Base-by-base conservation (phyloP, 768 basidiomycete species). In the Hericium alpestre region DNA sequence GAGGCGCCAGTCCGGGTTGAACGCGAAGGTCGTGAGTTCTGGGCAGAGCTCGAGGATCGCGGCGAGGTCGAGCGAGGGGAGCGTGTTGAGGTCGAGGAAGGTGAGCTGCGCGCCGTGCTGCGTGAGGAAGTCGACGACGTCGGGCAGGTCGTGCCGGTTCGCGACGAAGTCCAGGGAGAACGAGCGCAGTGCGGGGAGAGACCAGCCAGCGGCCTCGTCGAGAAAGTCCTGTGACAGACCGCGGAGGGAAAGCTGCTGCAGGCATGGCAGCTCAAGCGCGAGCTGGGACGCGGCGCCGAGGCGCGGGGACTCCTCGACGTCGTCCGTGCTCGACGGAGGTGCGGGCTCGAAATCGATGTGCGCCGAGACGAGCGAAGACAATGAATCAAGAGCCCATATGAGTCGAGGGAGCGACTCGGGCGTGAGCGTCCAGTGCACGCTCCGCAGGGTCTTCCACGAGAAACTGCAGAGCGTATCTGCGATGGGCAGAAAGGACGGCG, bases 1-100 rank as follows among this genome's bases (percentile, higher is more conserved):
- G 15, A 84, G 68, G 12, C 78, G 77, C 87, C 88, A 89, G 65
- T 90, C 88, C 25, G 76, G 80, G 65, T 88, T 90, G 72, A 90
- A 89, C 22, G 78, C 75, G 65, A 90, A 81, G 0, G 81, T 78
- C 18, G 67, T 71, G 32, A 90, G 77, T 51, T 72, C 66, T 0
- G 85, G 86, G 61, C 87, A 89, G 7, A 80, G 67, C 12, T 82
- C 82, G 23, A 89, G 77, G 58, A 86, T 77, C 22, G 71, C 71
- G 4, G 81, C 70, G 13, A 88, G 72, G 58, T 86, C 80, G 25
- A 87, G 71, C 0, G 72, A 61, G 6, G 79, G 79, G 47, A 80
- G 76, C 61, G 78, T 78, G 64, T 84, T 75, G 13, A 89, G 65
- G 67, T 89, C 87, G 54, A 90, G 80, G 69, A 79, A 81, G 39